Evolutionary conservation across 163 green algal genomes (phyloP), one percentile per base, ranked within the genome.

Genomic region (Chlamydomonas reinhardtii): DNA sequence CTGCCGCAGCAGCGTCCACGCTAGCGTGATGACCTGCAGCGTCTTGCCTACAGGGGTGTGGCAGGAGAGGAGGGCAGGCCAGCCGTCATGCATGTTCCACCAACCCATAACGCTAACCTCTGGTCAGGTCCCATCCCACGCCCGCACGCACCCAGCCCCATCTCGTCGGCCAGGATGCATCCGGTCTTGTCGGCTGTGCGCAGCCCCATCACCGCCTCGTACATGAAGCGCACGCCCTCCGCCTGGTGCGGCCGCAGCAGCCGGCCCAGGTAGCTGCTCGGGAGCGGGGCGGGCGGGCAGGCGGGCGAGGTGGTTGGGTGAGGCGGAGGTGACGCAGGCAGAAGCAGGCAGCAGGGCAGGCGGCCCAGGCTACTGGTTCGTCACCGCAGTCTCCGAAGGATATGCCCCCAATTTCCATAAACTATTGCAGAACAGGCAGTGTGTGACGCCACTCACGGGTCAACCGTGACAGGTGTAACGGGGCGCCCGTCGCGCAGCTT

Each of bases 1-100:
- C 83, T 97, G 94, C 25, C 86, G 88, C 62, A 98, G 91, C 73
- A 98, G 71, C 17, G 95, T 98, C 94, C 95, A 98, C 0, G 96
- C 34, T 34, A 98, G 91, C 9, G 94, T 78, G 31, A 98, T 91
- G 25, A 96, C 90, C 75, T 97, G 94, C 81, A 97, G 91, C 12
- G 95, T 97, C 87, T 97, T 97, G 27, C 94, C 75, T 85, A 59
- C 35, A 11, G 5, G 19, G 20, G 12, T 16, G 12, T 64, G 17
- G 56, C 17, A 54, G 43, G 43, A 54, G 11, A 11, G 8, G 11
- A 6, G 43, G 43, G 43, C n/a, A n/a, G n/a, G n/a, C n/a, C n/a
- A n/a, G n/a, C n/a, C n/a, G n/a, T n/a, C n/a, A n/a, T n/a, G n/a
- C n/a, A n/a, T n/a, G n/a, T n/a, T n/a, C n/a, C n/a, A n/a, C n/a